Percentiles rank a stretch among this genome's conserved stretches.
phyloP scores from a whole-genome alignment of 495 filamentous ascomycete genomes.

The Penicillium arizonense region DNA sequence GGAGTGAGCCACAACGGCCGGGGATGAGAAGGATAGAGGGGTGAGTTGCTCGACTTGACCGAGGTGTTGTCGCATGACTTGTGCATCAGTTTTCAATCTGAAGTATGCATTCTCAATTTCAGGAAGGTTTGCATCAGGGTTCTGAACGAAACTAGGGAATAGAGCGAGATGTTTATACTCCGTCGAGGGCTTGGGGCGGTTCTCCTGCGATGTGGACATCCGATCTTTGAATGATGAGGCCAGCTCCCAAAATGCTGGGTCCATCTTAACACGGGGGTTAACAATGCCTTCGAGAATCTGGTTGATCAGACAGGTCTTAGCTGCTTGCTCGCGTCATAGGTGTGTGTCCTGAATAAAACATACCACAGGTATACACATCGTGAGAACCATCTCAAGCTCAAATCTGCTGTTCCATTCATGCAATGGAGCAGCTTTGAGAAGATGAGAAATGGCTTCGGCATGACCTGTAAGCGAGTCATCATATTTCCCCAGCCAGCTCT shows the following conservation, averaged over 20 bases:
- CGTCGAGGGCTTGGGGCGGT: constrained; percentile 5
- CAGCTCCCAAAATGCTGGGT: constrained; percentile 16
- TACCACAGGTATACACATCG: constrained; percentile 37
- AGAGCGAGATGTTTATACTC: constrained; percentile 16
- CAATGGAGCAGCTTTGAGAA: constrained; percentile 26
- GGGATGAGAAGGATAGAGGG: neutral
- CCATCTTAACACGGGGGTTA: constrained; percentile 27
- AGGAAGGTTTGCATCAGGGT: constrained; percentile 14
- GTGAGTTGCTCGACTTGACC: neutral
- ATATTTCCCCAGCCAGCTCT: constrained; percentile 29
- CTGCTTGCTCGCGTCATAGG: neutral
- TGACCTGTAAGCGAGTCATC: constrained; percentile 24
- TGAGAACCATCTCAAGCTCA: constrained; percentile 29
- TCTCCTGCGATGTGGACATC: neutral
- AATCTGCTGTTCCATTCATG: constrained; percentile 24
- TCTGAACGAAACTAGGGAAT: constrained; percentile 19
- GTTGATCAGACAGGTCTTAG: neutral
- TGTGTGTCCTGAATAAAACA: neutral
- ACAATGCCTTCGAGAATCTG: constrained; percentile 36
- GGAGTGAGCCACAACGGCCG: constrained; percentile 8
- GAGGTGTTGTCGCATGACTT: constrained; percentile 10
- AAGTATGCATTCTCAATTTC: constrained; percentile 22
- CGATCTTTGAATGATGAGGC: constrained; percentile 5
- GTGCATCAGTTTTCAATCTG: constrained; percentile 11
- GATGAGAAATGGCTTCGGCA: constrained; percentile 29